Base-by-base conservation (phyloP, 192 early-diverging fungal species). In the Coemansia sp. region DNA sequence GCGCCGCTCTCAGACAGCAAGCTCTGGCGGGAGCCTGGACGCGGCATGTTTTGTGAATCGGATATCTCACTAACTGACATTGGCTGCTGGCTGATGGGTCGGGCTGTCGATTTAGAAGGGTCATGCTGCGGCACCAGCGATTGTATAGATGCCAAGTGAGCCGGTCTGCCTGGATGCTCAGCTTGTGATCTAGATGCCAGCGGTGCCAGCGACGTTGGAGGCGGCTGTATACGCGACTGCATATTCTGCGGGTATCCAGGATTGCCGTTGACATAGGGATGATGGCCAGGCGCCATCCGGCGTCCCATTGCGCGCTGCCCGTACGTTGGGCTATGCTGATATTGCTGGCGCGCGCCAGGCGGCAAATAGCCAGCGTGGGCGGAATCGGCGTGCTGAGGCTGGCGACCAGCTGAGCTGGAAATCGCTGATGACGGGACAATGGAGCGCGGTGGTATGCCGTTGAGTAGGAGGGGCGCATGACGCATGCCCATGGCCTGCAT, bases 211-310 rank as follows among this genome's bases (percentile, higher is more conserved):
- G 40, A 23, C 23, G 61, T 15, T n/a, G 12, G 9, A 28, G 17
- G 26, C 31, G 20, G 22, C 5, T 48, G 22, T 20, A 19, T 47
- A 10, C n/a, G 34, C 21, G 23, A 47, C 8, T 17, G 20, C 49
- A 53, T 63, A 21, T 63, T 50, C 61, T 53, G 48, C 25, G 61
- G 31, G 38, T 63, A 37, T 26, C 34, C 26, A 11, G 14, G 14
- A 36, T 48, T 48, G 59, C 59, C 25, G 14, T 58, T 42, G 31
- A 37, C 31, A 14, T 54, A 54, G 11, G 52, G 25, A 7, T 54
- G 52, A 2, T 23, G 25, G 10, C 19, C 52, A 12, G 7, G 25
- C 14, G 22, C 22, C 15, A 54, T 17, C 23, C 15, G 40, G 12
- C 15, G 40, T 15, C 40, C 40, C 40, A 15, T 4, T 15, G 52